Evolutionary conservation across 345 rosid species (phyloP).

Genomic region (Erodium maritimum): DNA sequence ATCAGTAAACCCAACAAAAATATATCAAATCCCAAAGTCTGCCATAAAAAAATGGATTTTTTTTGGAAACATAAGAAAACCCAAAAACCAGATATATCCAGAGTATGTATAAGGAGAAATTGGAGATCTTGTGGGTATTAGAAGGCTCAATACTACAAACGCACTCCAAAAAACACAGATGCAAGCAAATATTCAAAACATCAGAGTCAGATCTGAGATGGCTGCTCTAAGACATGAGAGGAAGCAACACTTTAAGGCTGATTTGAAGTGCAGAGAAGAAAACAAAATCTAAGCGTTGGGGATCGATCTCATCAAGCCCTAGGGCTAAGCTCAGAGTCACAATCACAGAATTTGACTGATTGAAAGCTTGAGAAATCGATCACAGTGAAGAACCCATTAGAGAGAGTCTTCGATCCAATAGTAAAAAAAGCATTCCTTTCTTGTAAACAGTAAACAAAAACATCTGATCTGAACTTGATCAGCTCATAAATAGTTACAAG

Average conservation of each 20-base stretch:
- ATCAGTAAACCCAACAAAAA: no score
- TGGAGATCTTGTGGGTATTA: conserved; percentile 22
- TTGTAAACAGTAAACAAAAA: no score
- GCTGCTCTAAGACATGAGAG: no score
- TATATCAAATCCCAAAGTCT: background rate
- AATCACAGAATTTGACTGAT: background rate
- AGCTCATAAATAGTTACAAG: no score
- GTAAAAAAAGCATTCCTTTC: no score
- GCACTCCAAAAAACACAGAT: conserved; percentile 2
- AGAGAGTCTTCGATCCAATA: no score
- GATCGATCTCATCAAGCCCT: background rate
- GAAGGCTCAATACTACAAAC: conserved; percentile 7
- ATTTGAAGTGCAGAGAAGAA: no score
- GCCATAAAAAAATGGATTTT: background rate
- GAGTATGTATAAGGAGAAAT: conserved; percentile 5
- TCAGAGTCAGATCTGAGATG: no score
- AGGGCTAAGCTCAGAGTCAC: background rate
- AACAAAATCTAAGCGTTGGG: no score
- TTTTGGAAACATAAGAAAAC: background rate
- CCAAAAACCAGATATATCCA: background rate
- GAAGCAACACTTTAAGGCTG: no score
- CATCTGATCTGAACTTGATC: no score
- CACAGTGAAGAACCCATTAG: no score
- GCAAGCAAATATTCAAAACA: conserved; percentile 5
- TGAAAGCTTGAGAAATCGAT: background rate